Evolutionary conservation across 2,329 filamentous ascomycete species (phyloP).

Genomic region (Epichloe elymi): DNA sequence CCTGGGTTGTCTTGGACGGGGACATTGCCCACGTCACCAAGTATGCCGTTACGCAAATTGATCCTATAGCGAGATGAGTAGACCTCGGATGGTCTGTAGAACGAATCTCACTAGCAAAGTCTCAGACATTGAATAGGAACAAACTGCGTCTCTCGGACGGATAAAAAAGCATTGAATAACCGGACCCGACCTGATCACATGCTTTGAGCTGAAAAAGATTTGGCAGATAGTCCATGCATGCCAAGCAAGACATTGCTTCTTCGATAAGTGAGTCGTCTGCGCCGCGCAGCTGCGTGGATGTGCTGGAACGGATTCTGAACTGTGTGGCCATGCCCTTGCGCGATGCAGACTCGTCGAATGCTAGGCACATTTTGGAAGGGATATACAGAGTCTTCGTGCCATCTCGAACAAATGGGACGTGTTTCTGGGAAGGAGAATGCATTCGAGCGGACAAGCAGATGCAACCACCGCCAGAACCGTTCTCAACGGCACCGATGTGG

Average conservation of each 20-base stretch:
- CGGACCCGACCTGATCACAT: not conserved
- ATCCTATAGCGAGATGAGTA: not conserved
- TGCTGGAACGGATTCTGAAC: not conserved
- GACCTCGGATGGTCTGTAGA: too few relatives aligned
- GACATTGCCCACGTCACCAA: not conserved
- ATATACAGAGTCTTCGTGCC: not conserved
- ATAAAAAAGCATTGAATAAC: not conserved
- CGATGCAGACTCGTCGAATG: not conserved
- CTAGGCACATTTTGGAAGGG: not conserved
- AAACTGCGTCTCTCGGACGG: not conserved
- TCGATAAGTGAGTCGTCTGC: not conserved
- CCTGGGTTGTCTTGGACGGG: not conserved
- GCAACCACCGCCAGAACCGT: not conserved
- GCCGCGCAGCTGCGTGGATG: not conserved
- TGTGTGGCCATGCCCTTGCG: not conserved
- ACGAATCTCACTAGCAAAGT: not conserved
- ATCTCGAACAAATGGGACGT: not conserved
- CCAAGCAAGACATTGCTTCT: not conserved
- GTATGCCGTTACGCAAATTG: not conserved
- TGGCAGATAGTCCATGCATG: not conserved
- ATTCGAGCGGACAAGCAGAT: not conserved
- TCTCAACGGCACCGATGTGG: conserved; percentile 1
- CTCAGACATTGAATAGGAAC: not conserved
- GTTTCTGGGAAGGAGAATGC: not conserved
- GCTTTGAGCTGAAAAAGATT: too few relatives aligned